phyloP scores from a whole-genome alignment of 2,329 filamentous ascomycete species.

The Trichophaea hybrida region DNA sequence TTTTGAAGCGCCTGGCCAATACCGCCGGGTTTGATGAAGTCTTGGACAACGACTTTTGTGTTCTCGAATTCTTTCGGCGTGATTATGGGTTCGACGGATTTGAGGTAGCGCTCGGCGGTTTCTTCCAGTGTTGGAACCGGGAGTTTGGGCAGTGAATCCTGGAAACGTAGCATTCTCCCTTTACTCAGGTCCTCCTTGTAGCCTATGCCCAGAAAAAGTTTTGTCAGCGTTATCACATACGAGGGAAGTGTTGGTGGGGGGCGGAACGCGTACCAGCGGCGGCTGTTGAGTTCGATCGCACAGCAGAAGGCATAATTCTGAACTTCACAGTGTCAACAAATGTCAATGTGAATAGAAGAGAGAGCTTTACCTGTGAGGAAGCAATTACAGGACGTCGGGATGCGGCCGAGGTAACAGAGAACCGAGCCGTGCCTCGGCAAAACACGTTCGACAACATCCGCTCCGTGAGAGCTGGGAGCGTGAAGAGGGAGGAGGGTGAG shows the following conservation, averaged over 20 bases:
- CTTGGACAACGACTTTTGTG: slow-evolving; percentile 70
- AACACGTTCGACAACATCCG: slow-evolving; percentile 20
- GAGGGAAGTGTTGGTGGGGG: background rate
- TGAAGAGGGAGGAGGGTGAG: background rate
- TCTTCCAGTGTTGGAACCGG: slow-evolving; percentile 73
- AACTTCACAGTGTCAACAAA: slow-evolving; percentile 7
- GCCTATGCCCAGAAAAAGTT: slow-evolving; percentile 35
- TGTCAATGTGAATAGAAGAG: background rate
- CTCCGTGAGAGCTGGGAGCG: background rate
- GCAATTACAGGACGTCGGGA: slow-evolving; percentile 9
- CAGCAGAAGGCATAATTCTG: slow-evolving; percentile 12
- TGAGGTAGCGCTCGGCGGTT: slow-evolving; percentile 65
- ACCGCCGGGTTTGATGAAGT: slow-evolving; percentile 78
- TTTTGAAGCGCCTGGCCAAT: slow-evolving; percentile 74
- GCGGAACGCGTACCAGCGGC: slow-evolving; percentile 11
- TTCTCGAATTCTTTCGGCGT: slow-evolving; percentile 51
- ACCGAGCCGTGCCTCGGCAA: slow-evolving; percentile 18
- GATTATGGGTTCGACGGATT: slow-evolving; percentile 62
- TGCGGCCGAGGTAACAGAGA: slow-evolving; percentile 20
- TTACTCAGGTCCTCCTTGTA: slow-evolving; percentile 70
- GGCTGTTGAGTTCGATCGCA: slow-evolving; percentile 4
- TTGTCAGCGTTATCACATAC: background rate
- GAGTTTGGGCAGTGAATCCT: slow-evolving; percentile 67
- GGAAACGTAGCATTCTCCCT: slow-evolving; percentile 68
- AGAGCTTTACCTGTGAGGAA: slow-evolving; percentile 12